Base-by-base conservation (phyloP, 2,329 filamentous ascomycete species). In the Alternaria burnsii region DNA sequence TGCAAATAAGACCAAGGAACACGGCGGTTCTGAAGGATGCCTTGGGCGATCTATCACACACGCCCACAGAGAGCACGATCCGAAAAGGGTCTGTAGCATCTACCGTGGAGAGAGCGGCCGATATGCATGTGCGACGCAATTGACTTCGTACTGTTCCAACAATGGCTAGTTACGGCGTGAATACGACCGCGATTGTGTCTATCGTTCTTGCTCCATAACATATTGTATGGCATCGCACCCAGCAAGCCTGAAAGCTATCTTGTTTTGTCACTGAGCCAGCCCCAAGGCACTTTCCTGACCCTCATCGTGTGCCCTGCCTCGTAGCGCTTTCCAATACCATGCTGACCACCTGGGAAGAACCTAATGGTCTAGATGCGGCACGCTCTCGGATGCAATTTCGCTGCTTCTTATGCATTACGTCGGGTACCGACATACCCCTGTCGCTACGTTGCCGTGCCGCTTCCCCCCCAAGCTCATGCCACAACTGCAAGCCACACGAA, bases 401-500 rank as follows among this genome's bases (percentile, higher is more conserved):
- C 50, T 41, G 24, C 22, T 22, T 41, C 16, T 52, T 28, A 22
- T 41, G 24, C 34, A 41, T 41, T 41, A 40, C 50, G 32, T 28
- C 50, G 24, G 34, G 22, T 52, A 30, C 50, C 50, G 24, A 52
- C 32, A 24, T 34, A 52, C 50, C 50, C 50, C 3, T 50, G 46
- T 50, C 8, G 20, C 14, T 8, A 50, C 14, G 30, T 36, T 28
- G 24, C 50, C 50, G 50, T 52, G 34, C 50, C 50, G 34, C 50
- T 24, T 52, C 36, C 36, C n/a, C 20, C 36, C 50, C 14, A 40
- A 40, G 48, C 34, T 40, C 48, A 52, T 16, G 48, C 48, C 46
- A 52, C 48, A 40, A n/a, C 48, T 52, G 48, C 48, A 52, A 52
- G 48, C 48, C 48, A 38, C 50, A 38, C 12, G 5, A 26, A 14